These are phyloP conservation scores for Chamaecyparis obtusa DNA, from an alignment of 75 land plant species.

Conservation along the genomic window DNA sequence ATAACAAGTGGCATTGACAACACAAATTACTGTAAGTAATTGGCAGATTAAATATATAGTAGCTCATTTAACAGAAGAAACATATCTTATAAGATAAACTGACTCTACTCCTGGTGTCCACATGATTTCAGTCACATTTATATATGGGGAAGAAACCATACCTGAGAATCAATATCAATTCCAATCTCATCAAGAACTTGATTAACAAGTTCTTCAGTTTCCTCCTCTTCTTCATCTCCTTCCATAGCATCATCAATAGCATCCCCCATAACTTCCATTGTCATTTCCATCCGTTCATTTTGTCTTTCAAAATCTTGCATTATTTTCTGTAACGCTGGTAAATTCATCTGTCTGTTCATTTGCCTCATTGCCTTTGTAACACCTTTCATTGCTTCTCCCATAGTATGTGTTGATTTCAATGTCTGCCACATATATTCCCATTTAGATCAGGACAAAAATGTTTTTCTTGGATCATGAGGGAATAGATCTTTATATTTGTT, in stretches of 20 bases:
- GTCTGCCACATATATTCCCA: slow-evolving; percentile 43
- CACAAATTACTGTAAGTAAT: background rate
- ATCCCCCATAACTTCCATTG: slow-evolving; percentile 86
- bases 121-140: background rate
- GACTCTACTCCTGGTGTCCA: background rate
- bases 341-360: slow-evolving; percentile 96
- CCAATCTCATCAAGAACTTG: slow-evolving; percentile 99
- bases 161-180: slow-evolving; percentile 85
- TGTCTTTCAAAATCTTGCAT: slow-evolving; percentile 93
- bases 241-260: slow-evolving; percentile 95
- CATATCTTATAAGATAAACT: background rate
- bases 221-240: slow-evolving; percentile 95
- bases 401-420: slow-evolving; percentile 92
- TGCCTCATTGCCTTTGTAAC: slow-evolving; percentile 97
- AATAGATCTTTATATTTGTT: background rate
- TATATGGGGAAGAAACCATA: slow-evolving; percentile 15
- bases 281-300: slow-evolving; percentile 93
- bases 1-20: slow-evolving; percentile 1
- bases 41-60: background rate
- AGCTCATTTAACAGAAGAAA: background rate
- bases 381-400: slow-evolving; percentile 99
- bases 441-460: background rate
- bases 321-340: slow-evolving; percentile 89
- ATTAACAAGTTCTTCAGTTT: slow-evolving; percentile 88
- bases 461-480: background rate